Evolutionary conservation across 2,329 filamentous ascomycete genomes (phyloP).

Genomic region (Periconia sp.): DNA sequence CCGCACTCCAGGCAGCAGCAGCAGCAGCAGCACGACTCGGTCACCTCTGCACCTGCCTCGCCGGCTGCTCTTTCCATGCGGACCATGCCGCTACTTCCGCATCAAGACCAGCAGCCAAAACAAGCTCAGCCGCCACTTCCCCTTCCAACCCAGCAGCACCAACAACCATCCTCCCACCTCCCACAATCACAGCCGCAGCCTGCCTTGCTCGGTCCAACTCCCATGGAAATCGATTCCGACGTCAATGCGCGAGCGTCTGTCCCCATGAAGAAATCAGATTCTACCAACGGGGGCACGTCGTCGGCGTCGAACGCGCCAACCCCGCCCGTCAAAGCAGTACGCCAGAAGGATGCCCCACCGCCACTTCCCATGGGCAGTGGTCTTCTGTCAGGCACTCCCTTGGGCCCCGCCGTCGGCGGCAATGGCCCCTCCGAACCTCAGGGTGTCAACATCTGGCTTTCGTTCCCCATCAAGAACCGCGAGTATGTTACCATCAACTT

Average conservation of each 20-base stretch:
- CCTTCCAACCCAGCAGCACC: constrained; percentile 6
- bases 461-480: constrained; percentile 77
- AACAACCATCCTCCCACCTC: constrained; percentile 11
- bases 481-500: constrained; percentile 95
- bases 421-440: constrained; percentile 45
- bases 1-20: constrained; percentile 37
- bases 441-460: constrained; percentile 76
- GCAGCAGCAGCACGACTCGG: constrained; percentile 37
- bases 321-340: constrained; percentile 57
- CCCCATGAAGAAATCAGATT: constrained; percentile 38
- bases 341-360: constrained; percentile 58
- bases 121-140: constrained; percentile 11
- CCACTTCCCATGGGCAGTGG: constrained; percentile 65
- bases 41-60: constrained; percentile 44
- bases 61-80: constrained; percentile 37
- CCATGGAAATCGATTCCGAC: constrained; percentile 44
- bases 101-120: constrained; percentile 24
- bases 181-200: constrained; percentile 11
- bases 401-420: constrained; percentile 55
- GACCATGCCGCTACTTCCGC: constrained; percentile 30
- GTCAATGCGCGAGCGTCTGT: constrained; percentile 21
- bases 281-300: constrained; percentile 37
- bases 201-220: constrained; percentile 23
- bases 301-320: constrained; percentile 53
- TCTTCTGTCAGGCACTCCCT: constrained; percentile 63